These are phyloP conservation scores for Rhytidiadelphus loreus DNA, from an alignment of 225 moss, liverwort and hornwort species.

Conservation along the genomic window DNA sequence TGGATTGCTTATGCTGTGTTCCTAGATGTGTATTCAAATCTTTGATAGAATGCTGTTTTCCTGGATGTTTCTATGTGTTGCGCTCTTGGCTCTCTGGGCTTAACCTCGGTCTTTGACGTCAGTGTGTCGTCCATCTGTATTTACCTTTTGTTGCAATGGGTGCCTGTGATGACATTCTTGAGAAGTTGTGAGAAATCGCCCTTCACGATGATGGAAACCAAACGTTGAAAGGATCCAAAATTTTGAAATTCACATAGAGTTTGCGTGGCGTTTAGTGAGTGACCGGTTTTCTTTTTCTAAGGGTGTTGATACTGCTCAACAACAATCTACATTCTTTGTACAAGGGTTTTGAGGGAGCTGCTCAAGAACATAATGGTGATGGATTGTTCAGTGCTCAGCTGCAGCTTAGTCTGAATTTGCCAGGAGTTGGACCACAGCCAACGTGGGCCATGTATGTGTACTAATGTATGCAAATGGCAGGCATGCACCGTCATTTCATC, in stretches of 20 bases:
- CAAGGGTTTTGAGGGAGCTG: background rate
- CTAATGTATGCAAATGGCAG: constrained; percentile 28
- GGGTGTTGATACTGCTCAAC: background rate
- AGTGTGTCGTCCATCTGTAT: background rate
- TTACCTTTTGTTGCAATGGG: background rate
- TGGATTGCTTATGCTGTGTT: background rate
- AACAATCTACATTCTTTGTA: background rate
- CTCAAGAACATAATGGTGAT: background rate
- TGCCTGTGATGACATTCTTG: background rate
- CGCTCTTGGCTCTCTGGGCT: background rate
- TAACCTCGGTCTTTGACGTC: background rate
- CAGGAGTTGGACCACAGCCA: background rate
- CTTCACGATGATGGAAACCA: background rate
- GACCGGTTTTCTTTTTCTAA: background rate
- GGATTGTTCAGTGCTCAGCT: background rate
- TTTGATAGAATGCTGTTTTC: background rate
- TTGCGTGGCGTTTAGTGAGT: too few relatives aligned
- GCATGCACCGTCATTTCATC: constrained; percentile 53
- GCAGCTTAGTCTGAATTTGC: background rate
- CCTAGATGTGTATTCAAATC: background rate
- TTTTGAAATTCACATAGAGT: background rate
- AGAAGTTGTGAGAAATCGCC: background rate
- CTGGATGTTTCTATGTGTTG: too few relatives aligned
- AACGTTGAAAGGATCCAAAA: background rate
- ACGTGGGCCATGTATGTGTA: background rate